Evolutionary conservation across 805 yeast species (phyloP).

Genomic region (Tetrapisispora pingtungensis): DNA sequence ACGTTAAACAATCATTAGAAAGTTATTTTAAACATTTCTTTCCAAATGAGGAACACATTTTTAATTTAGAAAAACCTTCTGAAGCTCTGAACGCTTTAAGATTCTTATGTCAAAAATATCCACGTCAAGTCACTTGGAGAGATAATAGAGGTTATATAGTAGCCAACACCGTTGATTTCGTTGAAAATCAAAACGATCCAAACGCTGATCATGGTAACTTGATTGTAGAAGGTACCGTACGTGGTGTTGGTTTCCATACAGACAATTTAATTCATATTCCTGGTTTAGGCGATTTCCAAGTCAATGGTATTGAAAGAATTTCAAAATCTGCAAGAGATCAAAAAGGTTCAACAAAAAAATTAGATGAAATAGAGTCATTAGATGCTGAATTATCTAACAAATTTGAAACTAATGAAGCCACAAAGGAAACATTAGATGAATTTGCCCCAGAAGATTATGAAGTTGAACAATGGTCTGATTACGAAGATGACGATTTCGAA

Average conservation of each 20-base stretch:
- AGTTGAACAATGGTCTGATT: constrained; percentile 35
- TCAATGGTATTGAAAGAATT: constrained; percentile 53
- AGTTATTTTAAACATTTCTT: constrained; percentile 66
- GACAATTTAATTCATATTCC: constrained; percentile 78
- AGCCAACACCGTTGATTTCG: constrained; percentile 47
- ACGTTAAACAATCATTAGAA: constrained; percentile 51
- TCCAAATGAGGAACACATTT: constrained; percentile 72
- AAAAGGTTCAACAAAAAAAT: constrained; percentile 7
- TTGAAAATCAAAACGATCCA: constrained; percentile 11
- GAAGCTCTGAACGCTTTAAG: constrained; percentile 72
- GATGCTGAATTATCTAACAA: constrained; percentile 12
- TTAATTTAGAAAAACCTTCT: constrained; percentile 51
- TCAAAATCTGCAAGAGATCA: constrained; percentile 22
- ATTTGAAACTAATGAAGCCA: constrained; percentile 29
- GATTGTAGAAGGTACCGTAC: constrained; percentile 68
- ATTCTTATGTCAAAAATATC: constrained; percentile 73
- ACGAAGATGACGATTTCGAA: constrained; percentile 25
- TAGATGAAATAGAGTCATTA: constrained; percentile 10
- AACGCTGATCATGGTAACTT: constrained; percentile 31
- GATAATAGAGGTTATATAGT: constrained; percentile 83
- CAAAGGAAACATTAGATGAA: constrained; percentile 51
- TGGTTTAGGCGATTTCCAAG: constrained; percentile 80
- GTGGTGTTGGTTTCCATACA: constrained; percentile 77
- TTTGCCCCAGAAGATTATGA: constrained; percentile 46
- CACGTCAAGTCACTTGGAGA: constrained; percentile 82